phyloP scores from a whole-genome alignment of 179 eudicot genomes.

The Corrigiola litoralis region DNA sequence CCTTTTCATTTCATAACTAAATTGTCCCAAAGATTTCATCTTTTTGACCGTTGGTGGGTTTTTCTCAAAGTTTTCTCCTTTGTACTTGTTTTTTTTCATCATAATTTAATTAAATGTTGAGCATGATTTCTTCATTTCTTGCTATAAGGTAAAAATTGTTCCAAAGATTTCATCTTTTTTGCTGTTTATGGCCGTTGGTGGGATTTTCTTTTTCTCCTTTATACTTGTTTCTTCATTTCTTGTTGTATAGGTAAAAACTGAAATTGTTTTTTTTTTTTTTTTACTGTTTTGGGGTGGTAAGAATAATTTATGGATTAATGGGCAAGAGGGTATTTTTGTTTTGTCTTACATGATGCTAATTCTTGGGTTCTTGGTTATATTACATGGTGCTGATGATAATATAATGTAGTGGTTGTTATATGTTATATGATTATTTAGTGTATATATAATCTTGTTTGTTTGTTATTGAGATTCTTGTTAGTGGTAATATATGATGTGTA shows the following conservation, averaged over 20 bases:
- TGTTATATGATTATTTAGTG: background rate
- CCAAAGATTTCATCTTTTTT: background rate
- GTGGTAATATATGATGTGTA: background rate
- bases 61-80: background rate
- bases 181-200: background rate
- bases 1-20: background rate
- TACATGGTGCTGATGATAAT: background rate
- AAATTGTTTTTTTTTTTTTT: background rate
- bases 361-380: background rate
- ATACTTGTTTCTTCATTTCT: background rate
- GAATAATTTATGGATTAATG: constrained; percentile 1
- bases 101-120: too few relatives aligned
- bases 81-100: too few relatives aligned
- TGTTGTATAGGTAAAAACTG: background rate
- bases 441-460: too few relatives aligned
- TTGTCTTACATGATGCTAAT: background rate
- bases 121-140: too few relatives aligned
- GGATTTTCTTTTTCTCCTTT: background rate
- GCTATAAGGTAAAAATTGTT: too few relatives aligned
- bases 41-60: background rate
- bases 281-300: background rate
- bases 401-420: background rate
- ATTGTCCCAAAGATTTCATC: too few relatives aligned
- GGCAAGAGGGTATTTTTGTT: background rate
- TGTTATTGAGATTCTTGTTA: background rate